Percentiles rank a stretch among this genome's conserved stretches.
phyloP scores from a whole-genome alignment of 768 basidiomycete genomes.

The Boletus coccyginus region DNA sequence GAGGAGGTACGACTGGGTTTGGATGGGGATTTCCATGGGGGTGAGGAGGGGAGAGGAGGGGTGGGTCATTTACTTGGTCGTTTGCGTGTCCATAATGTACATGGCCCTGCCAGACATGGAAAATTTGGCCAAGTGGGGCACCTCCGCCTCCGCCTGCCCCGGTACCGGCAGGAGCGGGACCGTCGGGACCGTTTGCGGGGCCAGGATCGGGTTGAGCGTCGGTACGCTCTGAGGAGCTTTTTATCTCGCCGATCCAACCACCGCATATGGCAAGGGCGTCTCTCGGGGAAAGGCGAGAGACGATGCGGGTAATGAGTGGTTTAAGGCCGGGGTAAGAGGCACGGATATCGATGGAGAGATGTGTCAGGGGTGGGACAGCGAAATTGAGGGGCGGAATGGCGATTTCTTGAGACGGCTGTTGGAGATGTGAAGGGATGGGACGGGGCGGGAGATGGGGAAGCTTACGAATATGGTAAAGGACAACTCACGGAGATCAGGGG shows the following conservation, averaged over 20 bases:
- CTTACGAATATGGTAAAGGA: conserved; percentile 61
- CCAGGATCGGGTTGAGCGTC: neutral
- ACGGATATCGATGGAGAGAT: conserved; percentile 54
- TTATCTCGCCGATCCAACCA: conserved; percentile 36
- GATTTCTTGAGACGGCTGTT: conserved; percentile 14
- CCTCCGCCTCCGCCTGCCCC: neutral
- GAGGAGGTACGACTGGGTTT: neutral
- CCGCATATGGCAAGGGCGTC: conserved; percentile 30
- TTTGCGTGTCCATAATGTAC: neutral
- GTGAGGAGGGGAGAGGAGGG: conserved; percentile 8
- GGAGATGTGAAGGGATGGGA: neutral
- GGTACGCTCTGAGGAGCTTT: conserved; percentile 15
- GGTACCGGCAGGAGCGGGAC: neutral
- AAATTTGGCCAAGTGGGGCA: conserved; percentile 1
- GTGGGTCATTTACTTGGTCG: conserved; percentile 7
- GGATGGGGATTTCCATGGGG: conserved; percentile 2
- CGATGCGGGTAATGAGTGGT: conserved; percentile 16
- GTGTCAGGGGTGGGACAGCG: conserved; percentile 40
- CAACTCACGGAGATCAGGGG: conserved; percentile 56
- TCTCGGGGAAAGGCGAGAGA: conserved; percentile 28
- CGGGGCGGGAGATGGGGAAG: neutral
- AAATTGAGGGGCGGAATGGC: conserved; percentile 6
- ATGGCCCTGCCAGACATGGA: conserved; percentile 3
- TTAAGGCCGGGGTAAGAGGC: conserved; percentile 22
- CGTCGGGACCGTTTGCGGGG: neutral